A percentile compares a stretch with the other conserved stretches of the same genome.
Conservation (phyloP, 306 rosid species). For the Alnus rubra region DNA sequence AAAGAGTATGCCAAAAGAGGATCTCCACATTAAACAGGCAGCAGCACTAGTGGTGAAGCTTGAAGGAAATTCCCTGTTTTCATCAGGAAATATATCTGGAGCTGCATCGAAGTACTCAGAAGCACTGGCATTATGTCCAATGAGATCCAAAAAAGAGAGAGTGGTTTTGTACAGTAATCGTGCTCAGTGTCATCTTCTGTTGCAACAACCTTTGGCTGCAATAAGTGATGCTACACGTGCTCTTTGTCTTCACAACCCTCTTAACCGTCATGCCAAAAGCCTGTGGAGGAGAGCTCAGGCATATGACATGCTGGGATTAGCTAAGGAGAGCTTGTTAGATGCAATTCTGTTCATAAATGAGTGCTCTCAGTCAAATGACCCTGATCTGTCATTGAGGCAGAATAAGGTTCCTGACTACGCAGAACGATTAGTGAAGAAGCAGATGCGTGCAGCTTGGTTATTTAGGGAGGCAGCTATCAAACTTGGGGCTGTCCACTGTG, state of each 20-base stretch:
- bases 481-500: conserved; percentile 86
- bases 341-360: conserved; percentile 96
- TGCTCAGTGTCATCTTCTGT: conserved; percentile 88
- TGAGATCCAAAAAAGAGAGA: conserved; percentile 96
- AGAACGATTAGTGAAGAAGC: conserved; percentile 91
- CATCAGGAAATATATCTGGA: conserved; percentile 91
- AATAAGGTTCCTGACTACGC: conserved; percentile 98
- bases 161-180: conserved; percentile 96
- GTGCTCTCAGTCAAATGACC: conserved; percentile 96
- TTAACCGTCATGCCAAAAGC: conserved; percentile 96
- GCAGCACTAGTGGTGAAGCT: conserved; percentile 97
- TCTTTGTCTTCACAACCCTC: conserved; percentile 92
- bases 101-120: conserved; percentile 94
- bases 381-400: conserved; percentile 83
- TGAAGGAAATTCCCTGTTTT: conserved; percentile 96
- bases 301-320: conserved; percentile 93
- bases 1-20: conserved; percentile 95
- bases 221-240: conserved; percentile 97
- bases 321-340: conserved; percentile 92
- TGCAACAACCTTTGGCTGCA: conserved; percentile 94
- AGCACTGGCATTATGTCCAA: conserved; percentile 91
- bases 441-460: conserved; percentile 98
- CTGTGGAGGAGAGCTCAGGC: conserved; percentile 99
- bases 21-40: conserved; percentile 96
- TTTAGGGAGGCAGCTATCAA: conserved; percentile 94